Percentiles rank a stretch among this genome's conserved stretches.
phyloP scores from a whole-genome alignment of 108 stramenopile species.

The Fragilaria crotonensis region DNA sequence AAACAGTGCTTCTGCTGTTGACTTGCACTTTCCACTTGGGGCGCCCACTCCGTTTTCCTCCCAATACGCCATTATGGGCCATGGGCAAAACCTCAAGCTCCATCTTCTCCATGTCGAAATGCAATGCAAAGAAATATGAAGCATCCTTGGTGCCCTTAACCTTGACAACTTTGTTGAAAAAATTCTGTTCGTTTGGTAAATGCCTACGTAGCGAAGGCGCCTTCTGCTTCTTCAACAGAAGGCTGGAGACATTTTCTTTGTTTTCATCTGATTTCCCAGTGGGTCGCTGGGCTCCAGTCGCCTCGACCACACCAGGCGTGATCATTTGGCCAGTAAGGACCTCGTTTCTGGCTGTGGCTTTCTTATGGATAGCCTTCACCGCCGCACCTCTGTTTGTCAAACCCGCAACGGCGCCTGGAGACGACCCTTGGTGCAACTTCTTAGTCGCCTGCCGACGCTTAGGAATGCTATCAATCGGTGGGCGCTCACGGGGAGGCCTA shows the following conservation, averaged over 20 bases:
- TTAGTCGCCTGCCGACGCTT: not conserved
- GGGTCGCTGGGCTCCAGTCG: not conserved
- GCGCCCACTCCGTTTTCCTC: slow-evolving; percentile 38
- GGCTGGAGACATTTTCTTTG: not conserved
- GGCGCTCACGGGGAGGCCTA: slow-evolving; percentile 3
- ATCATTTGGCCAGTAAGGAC: not conserved
- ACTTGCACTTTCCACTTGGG: slow-evolving; percentile 32
- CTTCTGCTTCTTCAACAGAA: slow-evolving; percentile 4
- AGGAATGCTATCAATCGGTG: not conserved
- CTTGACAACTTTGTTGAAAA: slow-evolving; percentile 46
- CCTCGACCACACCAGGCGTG: not conserved
- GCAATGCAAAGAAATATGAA: slow-evolving; percentile 43
- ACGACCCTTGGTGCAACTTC: not conserved
- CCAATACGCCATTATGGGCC: slow-evolving; percentile 23
- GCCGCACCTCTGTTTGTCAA: slow-evolving; percentile 1
- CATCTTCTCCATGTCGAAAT: slow-evolving; percentile 23
- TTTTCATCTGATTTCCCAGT: not conserved
- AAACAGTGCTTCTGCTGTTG: slow-evolving; percentile 12
- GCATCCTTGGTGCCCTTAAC: not conserved
- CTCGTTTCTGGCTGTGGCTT: not conserved
- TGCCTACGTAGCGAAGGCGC: not conserved
- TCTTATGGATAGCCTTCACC: not conserved
- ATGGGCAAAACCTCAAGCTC: slow-evolving; percentile 33
- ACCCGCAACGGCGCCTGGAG: slow-evolving; percentile 4
- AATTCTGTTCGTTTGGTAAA: slow-evolving; percentile 14